Conservation (phyloP, 768 basidiomycete genomes). For the Wakefieldia striispora region DNA sequence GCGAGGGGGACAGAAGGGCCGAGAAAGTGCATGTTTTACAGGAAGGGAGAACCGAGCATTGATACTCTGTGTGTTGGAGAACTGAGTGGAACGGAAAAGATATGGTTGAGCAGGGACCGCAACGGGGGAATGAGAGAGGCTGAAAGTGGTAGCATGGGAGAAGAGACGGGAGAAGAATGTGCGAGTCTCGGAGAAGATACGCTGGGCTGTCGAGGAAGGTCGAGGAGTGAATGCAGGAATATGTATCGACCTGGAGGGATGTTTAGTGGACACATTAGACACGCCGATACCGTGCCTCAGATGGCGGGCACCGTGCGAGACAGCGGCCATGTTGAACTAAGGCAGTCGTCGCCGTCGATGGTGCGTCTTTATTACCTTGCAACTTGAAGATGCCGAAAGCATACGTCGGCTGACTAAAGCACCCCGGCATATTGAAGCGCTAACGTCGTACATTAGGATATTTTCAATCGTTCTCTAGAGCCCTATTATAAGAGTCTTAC, state of each 20-base stretch:
- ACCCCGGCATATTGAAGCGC: not conserved
- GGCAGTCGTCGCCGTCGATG: not conserved
- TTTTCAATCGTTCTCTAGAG: too few relatives aligned
- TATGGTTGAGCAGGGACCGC: constrained; percentile 8
- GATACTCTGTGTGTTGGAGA: constrained; percentile 37
- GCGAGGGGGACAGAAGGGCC: constrained; percentile 44
- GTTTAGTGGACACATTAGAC: not conserved
- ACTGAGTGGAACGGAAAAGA: constrained; percentile 11
- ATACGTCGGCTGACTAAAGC: constrained; percentile 23
- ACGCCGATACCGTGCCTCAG: constrained; percentile 25
- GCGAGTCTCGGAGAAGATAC: constrained; percentile 51
- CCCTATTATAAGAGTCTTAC: too few relatives aligned
- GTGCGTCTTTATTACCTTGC: not conserved
- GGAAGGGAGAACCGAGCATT: constrained; percentile 57
- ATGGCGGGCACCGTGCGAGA: constrained; percentile 27
- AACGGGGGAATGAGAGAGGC: constrained; percentile 27
- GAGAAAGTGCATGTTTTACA: constrained; percentile 49
- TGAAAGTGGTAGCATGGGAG: constrained; percentile 56
- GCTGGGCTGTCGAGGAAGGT: constrained; percentile 38
- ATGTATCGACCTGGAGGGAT: constrained; percentile 43
- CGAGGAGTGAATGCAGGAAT: constrained; percentile 39
- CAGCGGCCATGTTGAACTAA: constrained; percentile 17
- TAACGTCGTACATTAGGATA: too few relatives aligned
- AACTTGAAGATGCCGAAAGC: constrained; percentile 8
- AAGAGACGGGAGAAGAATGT: constrained; percentile 56